phyloP scores from a whole-genome alignment of 148 eudicot genomes.

The Rhododendron griersonianum region DNA sequence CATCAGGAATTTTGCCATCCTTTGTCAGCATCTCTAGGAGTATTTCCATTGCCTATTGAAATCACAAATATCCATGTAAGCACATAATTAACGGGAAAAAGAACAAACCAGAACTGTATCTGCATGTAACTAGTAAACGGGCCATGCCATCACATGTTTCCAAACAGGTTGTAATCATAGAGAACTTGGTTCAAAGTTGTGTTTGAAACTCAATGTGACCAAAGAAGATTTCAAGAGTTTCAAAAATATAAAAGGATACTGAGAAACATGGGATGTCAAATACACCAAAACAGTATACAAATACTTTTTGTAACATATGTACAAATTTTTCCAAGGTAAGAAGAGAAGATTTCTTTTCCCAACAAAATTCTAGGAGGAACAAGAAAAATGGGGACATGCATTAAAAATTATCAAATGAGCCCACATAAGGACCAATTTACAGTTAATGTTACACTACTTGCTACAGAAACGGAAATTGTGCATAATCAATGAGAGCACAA shows the following conservation, averaged over 20 bases:
- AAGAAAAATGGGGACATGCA: not conserved
- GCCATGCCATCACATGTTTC: conserved; percentile 1
- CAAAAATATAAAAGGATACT: not conserved
- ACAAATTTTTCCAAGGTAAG: not conserved
- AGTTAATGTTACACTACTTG: not conserved
- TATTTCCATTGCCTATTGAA: conserved; percentile 58
- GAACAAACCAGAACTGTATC: not conserved
- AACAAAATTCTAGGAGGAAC: not conserved
- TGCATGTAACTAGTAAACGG: not conserved
- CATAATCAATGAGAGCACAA: not conserved
- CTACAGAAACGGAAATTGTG: not conserved
- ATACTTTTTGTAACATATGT: not conserved
- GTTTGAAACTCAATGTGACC: not conserved
- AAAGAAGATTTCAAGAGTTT: not conserved
- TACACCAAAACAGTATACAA: not conserved
- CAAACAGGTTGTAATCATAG: not conserved
- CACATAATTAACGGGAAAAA: conserved; percentile 2
- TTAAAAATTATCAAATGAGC: not conserved
- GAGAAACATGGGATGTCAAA: not conserved
- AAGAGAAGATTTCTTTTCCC: not conserved
- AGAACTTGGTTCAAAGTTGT: not conserved
- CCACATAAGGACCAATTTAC: not conserved
- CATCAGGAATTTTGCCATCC: conserved; percentile 54
- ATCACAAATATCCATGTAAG: conserved; percentile 5
- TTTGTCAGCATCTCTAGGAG: conserved; percentile 61